Percentiles rank a stretch among this genome's conserved stretches.
Evolutionary conservation across 1,139 yeast genomes (phyloP).

Genomic region (Williopsis jadinii): DNA sequence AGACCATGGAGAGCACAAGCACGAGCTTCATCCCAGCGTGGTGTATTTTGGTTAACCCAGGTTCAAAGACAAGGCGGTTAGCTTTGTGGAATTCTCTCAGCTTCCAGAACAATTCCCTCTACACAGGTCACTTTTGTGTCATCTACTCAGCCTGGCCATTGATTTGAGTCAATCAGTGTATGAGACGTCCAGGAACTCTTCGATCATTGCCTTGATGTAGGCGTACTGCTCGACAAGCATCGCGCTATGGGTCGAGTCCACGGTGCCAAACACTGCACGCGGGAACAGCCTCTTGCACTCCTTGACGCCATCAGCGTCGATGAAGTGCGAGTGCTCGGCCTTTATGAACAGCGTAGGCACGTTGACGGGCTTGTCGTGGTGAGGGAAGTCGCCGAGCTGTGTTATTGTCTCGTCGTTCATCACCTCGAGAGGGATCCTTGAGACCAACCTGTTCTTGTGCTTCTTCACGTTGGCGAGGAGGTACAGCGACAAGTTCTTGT

Average conservation of each 20-base stretch:
- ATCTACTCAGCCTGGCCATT: no score
- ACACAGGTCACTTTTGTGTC: no score
- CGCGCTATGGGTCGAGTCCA: slow-evolving; percentile 6
- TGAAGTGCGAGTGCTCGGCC: slow-evolving; percentile 31
- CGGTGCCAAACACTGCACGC: neutral
- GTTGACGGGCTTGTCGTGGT: slow-evolving; percentile 20
- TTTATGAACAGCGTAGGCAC: slow-evolving; percentile 31
- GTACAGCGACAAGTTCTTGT: slow-evolving; percentile 5
- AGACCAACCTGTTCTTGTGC: slow-evolving; percentile 6
- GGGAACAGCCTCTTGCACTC: slow-evolving; percentile 29
- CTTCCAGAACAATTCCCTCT: no score
- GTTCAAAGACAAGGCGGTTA: no score
- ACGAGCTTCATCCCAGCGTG: no score
- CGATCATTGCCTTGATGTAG: slow-evolving; percentile 2
- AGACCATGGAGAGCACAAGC: no score
- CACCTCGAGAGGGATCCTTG: slow-evolving; percentile 21
- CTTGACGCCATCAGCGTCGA: slow-evolving; percentile 22
- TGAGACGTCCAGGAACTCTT: neutral
- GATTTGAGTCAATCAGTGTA: neutral
- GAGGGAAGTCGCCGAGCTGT: slow-evolving; percentile 35
- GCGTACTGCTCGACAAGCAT: slow-evolving; percentile 6
- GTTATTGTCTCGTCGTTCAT: slow-evolving; percentile 2
- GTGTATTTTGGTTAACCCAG: no score
- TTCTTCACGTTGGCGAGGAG: slow-evolving; percentile 4
- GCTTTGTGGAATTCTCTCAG: no score